Evolutionary conservation across 768 basidiomycete species (phyloP).

Genomic region (Amanita exitialis): DNA sequence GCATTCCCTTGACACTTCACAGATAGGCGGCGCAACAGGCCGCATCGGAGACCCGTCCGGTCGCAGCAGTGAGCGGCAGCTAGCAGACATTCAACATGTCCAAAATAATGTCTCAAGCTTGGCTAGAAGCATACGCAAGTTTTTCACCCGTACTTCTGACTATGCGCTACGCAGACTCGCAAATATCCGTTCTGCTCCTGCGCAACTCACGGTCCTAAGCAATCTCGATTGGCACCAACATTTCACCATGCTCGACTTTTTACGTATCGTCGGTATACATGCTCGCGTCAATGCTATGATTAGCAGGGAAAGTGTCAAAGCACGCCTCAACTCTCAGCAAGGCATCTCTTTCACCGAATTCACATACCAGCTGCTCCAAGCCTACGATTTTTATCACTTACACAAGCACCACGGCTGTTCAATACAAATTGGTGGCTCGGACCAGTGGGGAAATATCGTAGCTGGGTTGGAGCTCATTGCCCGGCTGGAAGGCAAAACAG

Average conservation of each 20-base stretch:
- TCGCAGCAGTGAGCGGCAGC: constrained; percentile 67
- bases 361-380: constrained; percentile 94
- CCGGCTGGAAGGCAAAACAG: constrained; percentile 13
- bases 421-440: constrained; percentile 91
- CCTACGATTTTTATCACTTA: constrained; percentile 86
- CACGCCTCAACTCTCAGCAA: constrained; percentile 65
- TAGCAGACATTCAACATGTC: constrained; percentile 49
- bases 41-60: constrained; percentile 97
- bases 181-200: constrained; percentile 9
- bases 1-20: constrained; percentile 3
- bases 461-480: constrained; percentile 89
- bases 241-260: constrained; percentile 72
- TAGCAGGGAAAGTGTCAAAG: constrained; percentile 80
- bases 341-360: constrained; percentile 99
- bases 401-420: constrained; percentile 56
- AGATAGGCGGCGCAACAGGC: constrained; percentile 96
- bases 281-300: constrained; percentile 87
- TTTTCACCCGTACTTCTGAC: constrained; percentile 55
- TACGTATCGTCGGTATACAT: constrained; percentile 71
- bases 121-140: constrained; percentile 50
- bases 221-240: constrained; percentile 70
- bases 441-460: constrained; percentile 98
- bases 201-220: constrained; percentile 22
- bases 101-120: constrained; percentile 58
- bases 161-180: constrained; percentile 41